Evolutionary conservation across 495 filamentous ascomycete genomes (phyloP).

Genomic region (Xylaria palmicola): DNA sequence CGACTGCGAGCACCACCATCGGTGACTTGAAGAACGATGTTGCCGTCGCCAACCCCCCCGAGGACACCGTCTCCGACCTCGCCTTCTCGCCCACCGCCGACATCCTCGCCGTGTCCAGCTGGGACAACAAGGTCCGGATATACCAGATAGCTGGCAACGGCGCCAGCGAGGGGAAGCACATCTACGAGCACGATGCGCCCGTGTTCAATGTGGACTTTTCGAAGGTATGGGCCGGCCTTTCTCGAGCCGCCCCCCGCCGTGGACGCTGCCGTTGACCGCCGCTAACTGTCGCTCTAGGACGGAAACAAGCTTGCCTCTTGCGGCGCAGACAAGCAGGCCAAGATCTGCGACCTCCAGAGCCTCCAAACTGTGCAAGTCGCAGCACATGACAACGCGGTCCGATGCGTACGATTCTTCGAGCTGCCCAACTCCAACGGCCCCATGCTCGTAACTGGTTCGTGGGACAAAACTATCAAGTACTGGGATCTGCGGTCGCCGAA

Average conservation of each 20-base stretch:
- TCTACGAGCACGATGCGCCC: conserved; percentile 74
- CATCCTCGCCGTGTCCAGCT: conserved; percentile 80
- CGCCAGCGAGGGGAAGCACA: conserved; percentile 71
- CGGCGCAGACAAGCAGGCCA: conserved; percentile 74
- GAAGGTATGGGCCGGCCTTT: conserved; percentile 56
- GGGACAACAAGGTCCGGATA: conserved; percentile 93
- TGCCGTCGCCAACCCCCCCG: conserved; percentile 68
- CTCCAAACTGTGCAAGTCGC: conserved; percentile 61
- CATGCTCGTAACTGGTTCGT: conserved; percentile 79
- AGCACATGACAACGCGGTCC: conserved; percentile 71
- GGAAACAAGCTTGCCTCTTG: conserved; percentile 66
- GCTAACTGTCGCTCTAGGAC: conserved; percentile 37
- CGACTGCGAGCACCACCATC: conserved; percentile 62
- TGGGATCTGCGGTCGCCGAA: conserved; percentile 72
- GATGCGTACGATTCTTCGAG: conserved; percentile 68
- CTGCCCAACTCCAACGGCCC: conserved; percentile 49
- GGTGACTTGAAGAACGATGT: conserved; percentile 92
- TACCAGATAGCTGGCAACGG: conserved; percentile 78
- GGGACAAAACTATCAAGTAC: conserved; percentile 90
- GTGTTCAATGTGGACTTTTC: conserved; percentile 81
- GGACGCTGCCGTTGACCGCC: background rate
- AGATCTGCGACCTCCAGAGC: conserved; percentile 67
- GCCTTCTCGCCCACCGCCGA: conserved; percentile 76
- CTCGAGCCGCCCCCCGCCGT: background rate
- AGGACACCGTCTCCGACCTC: conserved; percentile 83